Evolutionary conservation across 1,284 basidiomycete species (phyloP), one percentile per base, ranked within the genome.

Genomic region (Ceratobasidium sp.): DNA sequence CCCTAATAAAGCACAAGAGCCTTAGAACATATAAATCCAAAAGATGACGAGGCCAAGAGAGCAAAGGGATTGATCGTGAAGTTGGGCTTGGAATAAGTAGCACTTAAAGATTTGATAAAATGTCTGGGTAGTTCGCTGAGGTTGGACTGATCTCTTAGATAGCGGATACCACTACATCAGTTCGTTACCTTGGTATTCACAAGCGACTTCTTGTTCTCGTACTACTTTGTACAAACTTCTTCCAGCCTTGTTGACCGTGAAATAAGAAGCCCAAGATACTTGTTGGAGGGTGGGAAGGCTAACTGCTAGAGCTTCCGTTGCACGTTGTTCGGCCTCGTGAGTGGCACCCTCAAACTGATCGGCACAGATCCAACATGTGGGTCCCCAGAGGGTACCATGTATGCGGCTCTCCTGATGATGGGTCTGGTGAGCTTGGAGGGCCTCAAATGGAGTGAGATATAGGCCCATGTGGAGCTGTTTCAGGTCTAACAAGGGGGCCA

Each of bases 251-350:
- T 73, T 62, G 3, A 23, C 12, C 28, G 69, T 57, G 23, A 13
- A 50, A 50, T 57, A 73, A 9, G 69, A 73, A n/a, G 69, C n/a
- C 69, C 69, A 73, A 26, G 69, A 73, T 7, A 73, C 33, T 23
- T 28, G 33, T 28, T 61, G 44, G 15, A 73, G 56, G 28, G 33
- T 26, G 44, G 69, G 57, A 2, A 73, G 52, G 13, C 9, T 28
- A 20, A 23, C 42, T 40, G 15, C 44, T 26, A 73, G 57, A 38
- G 42, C 57, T 26, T 15, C 28, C n/a, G 46, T 64, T 17, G 71
- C 61, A 10, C 20, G 40, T 38, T 64, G 57, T 33, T 74, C 71
- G 13, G 71, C 71, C 44, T 28, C 56, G 20, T 12, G 57, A 54
- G 59, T 64, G 1, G 28, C 26, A 38, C 42, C 46, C 20, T 57